Evolutionary conservation across 768 basidiomycete species (phyloP).

Genomic region (Collybia mongolica): DNA sequence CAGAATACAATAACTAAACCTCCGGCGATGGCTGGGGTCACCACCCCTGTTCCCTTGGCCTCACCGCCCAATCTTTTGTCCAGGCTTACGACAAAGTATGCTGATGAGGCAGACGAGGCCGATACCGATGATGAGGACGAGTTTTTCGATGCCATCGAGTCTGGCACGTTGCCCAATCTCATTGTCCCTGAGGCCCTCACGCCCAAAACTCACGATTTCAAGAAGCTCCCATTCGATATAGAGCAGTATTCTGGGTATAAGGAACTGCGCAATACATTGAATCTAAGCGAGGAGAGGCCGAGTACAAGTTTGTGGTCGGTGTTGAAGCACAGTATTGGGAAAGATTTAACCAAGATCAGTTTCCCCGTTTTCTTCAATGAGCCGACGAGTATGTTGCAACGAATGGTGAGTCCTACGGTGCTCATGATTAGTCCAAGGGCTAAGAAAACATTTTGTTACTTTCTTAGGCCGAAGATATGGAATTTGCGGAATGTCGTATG

Average conservation of each 20-base stretch:
- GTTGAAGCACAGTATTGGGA: conserved; percentile 92
- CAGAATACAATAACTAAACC: conserved; percentile 1
- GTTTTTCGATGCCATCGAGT: conserved; percentile 96
- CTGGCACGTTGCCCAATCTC: conserved; percentile 74
- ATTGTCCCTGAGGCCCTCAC: conserved; percentile 65
- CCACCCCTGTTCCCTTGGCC: background rate
- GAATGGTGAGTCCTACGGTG: conserved; percentile 60
- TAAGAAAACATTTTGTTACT: conserved; percentile 25
- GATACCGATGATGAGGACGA: conserved; percentile 88
- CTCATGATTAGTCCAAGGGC: conserved; percentile 15
- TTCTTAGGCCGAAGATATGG: conserved; percentile 81
- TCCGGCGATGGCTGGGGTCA: background rate
- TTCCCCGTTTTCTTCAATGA: conserved; percentile 95
- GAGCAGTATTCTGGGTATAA: conserved; percentile 67
- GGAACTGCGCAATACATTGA: conserved; percentile 56
- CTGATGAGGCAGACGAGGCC: conserved; percentile 19
- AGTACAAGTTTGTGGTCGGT: conserved; percentile 93
- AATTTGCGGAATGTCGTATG: conserved; percentile 90
- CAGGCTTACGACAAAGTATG: no score
- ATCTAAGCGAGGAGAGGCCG: conserved; percentile 78
- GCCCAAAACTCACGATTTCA: conserved; percentile 30
- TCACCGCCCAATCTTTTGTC: background rate
- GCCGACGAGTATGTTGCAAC: conserved; percentile 94
- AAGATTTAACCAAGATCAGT: conserved; percentile 93
- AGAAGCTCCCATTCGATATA: conserved; percentile 14